These are phyloP conservation scores for Nitzschia inconspicua DNA, from an alignment of 108 stramenopile species.

Conservation along the genomic window DNA sequence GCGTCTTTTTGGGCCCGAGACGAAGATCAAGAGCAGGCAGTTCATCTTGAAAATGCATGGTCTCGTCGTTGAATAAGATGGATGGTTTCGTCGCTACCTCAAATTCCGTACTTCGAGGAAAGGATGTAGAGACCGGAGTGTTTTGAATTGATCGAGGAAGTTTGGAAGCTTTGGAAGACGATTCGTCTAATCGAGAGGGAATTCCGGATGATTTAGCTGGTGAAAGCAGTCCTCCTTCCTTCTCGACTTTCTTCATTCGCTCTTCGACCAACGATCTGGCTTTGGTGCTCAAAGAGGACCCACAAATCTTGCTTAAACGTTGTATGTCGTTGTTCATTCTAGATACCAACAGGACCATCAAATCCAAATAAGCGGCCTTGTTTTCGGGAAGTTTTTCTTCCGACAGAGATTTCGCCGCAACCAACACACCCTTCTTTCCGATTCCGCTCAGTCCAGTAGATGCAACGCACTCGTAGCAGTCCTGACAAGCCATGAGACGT, in stretches of 20 bases:
- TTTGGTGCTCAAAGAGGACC: slow-evolving; percentile 46
- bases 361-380: slow-evolving; percentile 55
- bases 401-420: slow-evolving; percentile 55
- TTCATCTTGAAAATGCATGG: slow-evolving; percentile 24
- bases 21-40: slow-evolving; percentile 36
- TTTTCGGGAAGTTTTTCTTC: slow-evolving; percentile 75
- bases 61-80: neutral
- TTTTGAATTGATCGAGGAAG: neutral
- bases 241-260: slow-evolving; percentile 21
- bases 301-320: slow-evolving; percentile 62
- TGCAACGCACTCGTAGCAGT: slow-evolving; percentile 58
- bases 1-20: neutral
- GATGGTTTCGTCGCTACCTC: neutral
- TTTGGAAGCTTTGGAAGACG: neutral
- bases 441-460: slow-evolving; percentile 54
- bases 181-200: neutral
- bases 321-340: slow-evolving; percentile 71
- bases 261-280: slow-evolving; percentile 54
- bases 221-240: neutral
- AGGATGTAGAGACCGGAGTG: slow-evolving; percentile 6
- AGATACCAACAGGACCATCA: slow-evolving; percentile 56
- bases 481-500: slow-evolving; percentile 53
- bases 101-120: slow-evolving; percentile 6
- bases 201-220: neutral
- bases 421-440: slow-evolving; percentile 72